Evolutionary conservation across 1,139 yeast genomes (phyloP).

Genomic region (Taphrina communis): DNA sequence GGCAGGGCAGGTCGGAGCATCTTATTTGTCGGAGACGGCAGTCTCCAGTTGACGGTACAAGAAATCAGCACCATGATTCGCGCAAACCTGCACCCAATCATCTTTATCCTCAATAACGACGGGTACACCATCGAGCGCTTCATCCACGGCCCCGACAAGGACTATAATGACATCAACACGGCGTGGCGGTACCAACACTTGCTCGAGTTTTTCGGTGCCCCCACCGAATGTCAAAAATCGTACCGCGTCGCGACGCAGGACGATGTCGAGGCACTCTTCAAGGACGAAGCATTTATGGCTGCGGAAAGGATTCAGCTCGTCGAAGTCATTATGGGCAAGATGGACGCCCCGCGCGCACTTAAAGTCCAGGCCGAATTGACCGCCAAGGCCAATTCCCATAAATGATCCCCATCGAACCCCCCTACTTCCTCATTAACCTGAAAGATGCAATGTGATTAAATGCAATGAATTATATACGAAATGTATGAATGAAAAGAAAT

Average conservation of each 20-base stretch:
- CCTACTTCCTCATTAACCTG: background rate
- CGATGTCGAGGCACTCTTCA: slow-evolving; percentile 54
- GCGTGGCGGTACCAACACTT: slow-evolving; percentile 78
- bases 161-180: slow-evolving; percentile 79
- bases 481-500: background rate
- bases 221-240: slow-evolving; percentile 51
- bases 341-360: slow-evolving; percentile 69
- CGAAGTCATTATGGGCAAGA: slow-evolving; percentile 64
- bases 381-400: slow-evolving; percentile 43
- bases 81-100: slow-evolving; percentile 64
- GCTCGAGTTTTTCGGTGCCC: slow-evolving; percentile 67
- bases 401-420: slow-evolving; percentile 8
- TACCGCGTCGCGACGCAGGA: slow-evolving; percentile 52
- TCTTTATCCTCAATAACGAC: slow-evolving; percentile 74
- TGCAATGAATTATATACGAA: no score
- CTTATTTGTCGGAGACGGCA: slow-evolving; percentile 85
- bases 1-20: slow-evolving; percentile 60
- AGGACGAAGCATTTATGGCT: slow-evolving; percentile 51
- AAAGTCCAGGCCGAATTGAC: slow-evolving; percentile 47
- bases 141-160: slow-evolving; percentile 74
- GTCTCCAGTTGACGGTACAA: slow-evolving; percentile 88
- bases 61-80: slow-evolving; percentile 75
- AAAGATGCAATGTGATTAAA: no score
- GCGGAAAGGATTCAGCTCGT: slow-evolving; percentile 58
- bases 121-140: slow-evolving; percentile 90